phyloP scores from a whole-genome alignment of 139 green algal species.

The Micromonas commoda region DNA sequence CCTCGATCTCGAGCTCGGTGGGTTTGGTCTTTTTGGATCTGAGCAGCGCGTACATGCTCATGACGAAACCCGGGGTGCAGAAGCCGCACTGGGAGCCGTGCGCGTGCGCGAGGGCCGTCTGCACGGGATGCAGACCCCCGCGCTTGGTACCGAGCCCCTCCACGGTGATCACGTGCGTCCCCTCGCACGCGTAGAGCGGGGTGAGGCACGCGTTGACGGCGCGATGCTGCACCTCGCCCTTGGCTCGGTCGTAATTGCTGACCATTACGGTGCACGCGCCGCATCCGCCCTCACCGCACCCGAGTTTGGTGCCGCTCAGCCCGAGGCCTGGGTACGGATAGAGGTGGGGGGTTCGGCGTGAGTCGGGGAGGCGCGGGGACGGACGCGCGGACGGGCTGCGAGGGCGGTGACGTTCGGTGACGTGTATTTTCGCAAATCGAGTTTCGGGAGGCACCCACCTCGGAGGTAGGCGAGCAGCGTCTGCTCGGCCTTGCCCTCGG shows the following conservation, averaged over 20 bases:
- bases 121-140: constrained; percentile 83
- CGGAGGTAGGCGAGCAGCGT: constrained; percentile 24
- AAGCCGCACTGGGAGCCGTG: constrained; percentile 96
- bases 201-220: constrained; percentile 91
- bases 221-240: constrained; percentile 48
- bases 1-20: constrained; percentile 83
- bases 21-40: constrained; percentile 45
- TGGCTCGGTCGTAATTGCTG: constrained; percentile 53
- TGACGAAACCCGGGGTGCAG: constrained; percentile 97
- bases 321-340: constrained; percentile 32
- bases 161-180: constrained; percentile 84
- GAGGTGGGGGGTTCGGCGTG: neutral
- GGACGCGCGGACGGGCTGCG: too few relatives aligned
- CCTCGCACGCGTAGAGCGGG: constrained; percentile 86
- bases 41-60: constrained; percentile 92
- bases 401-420: neutral
- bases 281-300: constrained; percentile 91
- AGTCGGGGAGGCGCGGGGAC: neutral
- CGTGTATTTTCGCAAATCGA: neutral
- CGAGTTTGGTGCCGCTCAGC: constrained; percentile 88
- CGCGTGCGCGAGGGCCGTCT: constrained; percentile 68
- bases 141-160: constrained; percentile 81
- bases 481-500: constrained; percentile 14
- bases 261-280: constrained; percentile 95
- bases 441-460: neutral